A percentile compares a stretch with the other conserved stretches of the same genome.
phyloP scores from a whole-genome alignment of 108 stramenopile species.

The Nitzschia sp. region DNA sequence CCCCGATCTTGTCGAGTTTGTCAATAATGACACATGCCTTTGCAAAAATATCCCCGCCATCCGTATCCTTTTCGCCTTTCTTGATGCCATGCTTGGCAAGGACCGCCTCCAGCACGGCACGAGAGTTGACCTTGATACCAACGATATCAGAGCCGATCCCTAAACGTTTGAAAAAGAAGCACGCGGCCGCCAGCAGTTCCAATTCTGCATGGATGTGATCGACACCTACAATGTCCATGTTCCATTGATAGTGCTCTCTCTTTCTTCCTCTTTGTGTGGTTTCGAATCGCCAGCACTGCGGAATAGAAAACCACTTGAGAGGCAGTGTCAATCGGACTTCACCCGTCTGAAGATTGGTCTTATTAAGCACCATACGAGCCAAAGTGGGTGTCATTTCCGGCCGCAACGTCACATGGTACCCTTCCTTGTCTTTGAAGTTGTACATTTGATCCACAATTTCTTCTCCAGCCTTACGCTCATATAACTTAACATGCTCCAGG shows the following conservation, averaged over 20 bases:
- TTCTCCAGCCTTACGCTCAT: constrained; percentile 97
- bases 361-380: constrained; percentile 96
- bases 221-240: constrained; percentile 92
- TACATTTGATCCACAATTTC: constrained; percentile 97
- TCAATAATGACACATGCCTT: constrained; percentile 96
- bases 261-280: constrained; percentile 94
- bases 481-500: constrained; percentile 86
- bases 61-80: constrained; percentile 31
- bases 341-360: constrained; percentile 59
- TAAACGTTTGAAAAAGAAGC: constrained; percentile 82
- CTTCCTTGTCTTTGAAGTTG: constrained; percentile 93
- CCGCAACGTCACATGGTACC: constrained; percentile 77
- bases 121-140: constrained; percentile 95
- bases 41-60: constrained; percentile 85
- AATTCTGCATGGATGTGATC: constrained; percentile 92
- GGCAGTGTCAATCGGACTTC: constrained; percentile 85
- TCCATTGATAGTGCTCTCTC: constrained; percentile 99
- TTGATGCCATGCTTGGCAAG: constrained; percentile 87
- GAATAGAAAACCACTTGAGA: constrained; percentile 94
- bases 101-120: constrained; percentile 88
- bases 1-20: constrained; percentile 96
- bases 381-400: constrained; percentile 98
- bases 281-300: constrained; percentile 97
- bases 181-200: constrained; percentile 90
- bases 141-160: constrained; percentile 88